Evolutionary conservation across 1,284 basidiomycete genomes (phyloP), one percentile per base, ranked within the genome.

Genomic region (Lentinula novae-zelandiae): DNA sequence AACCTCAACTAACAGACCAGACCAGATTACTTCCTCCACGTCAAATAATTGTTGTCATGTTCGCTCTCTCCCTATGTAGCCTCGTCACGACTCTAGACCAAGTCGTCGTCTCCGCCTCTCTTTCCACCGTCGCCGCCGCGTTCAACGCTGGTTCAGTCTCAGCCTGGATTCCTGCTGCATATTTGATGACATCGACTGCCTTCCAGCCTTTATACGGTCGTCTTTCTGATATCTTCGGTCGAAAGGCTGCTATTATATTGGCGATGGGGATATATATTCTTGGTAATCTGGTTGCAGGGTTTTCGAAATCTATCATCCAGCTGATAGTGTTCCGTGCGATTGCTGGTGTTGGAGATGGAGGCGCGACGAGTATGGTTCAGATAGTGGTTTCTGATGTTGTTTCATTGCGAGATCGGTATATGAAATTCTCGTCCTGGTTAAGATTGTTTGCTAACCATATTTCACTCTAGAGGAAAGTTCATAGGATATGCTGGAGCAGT

Each of bases 221-320:
- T 10, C 82, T 90, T 75, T 86, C 77, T 53, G 90, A 93, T 66
- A 90, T 89, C 40, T 92, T 92, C 65, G 91, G 90, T 13, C 78
- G 91, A 38, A 92, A 93, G 69, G 72, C 75, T 20, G 82, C 84
- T 0, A 75, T 92, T 38, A 80, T 84, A 40, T 72, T 81, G 6
- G 80, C 82, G 5, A 83, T 90, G 78, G 69, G 73, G 10, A 75
- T 90, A 49, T 87, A 87, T 70, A 81, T 88, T 72, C 69, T 90
- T 39, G 83, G 87, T 60, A 82, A 84, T 66, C 71, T 89, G 22
- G 72, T 80, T 20, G 79, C 84, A 6, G 85, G 85, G 0, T 82
- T 88, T 65, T 82, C 85, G 3, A 79, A 78, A 67, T 83, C 76
- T 0, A 88, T 93, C 67, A 75, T 85, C 1, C 80, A 90, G 67